These are phyloP conservation scores for Candida maltosa DNA, from an alignment of 805 yeast genomes.

Conservation along the genomic window DNA sequence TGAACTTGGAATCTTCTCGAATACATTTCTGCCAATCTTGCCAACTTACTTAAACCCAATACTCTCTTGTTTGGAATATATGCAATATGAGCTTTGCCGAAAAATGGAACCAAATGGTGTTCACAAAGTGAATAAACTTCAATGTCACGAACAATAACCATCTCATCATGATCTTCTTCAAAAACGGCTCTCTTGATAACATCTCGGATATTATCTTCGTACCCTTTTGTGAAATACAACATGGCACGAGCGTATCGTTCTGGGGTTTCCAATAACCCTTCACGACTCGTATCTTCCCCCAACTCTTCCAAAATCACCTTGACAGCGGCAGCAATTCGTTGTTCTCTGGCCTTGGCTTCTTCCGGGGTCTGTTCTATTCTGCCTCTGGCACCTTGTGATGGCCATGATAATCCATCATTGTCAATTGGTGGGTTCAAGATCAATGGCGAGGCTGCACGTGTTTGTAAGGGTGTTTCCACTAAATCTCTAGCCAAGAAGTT, in stretches of 20 bases:
- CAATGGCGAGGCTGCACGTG: slow-evolving; percentile 79
- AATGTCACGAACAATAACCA: slow-evolving; percentile 96
- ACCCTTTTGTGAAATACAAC: slow-evolving; percentile 93
- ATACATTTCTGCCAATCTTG: slow-evolving; percentile 95
- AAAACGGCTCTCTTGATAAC: slow-evolving; percentile 94
- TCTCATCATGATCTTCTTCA: slow-evolving; percentile 97
- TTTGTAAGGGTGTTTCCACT: slow-evolving; percentile 60
- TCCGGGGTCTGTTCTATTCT: slow-evolving; percentile 69
- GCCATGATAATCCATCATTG: slow-evolving; percentile 92
- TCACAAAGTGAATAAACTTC: slow-evolving; percentile 92
- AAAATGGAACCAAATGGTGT: slow-evolving; percentile 96
- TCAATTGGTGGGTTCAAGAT: slow-evolving; percentile 84
- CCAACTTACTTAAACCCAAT: slow-evolving; percentile 87
- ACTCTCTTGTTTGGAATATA: slow-evolving; percentile 94
- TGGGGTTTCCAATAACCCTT: slow-evolving; percentile 91
- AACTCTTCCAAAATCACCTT: slow-evolving; percentile 71
- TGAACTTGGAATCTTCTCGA: slow-evolving; percentile 96
- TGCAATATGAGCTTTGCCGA: slow-evolving; percentile 96
- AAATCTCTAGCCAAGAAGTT: too few species aligned
- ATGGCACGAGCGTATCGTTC: slow-evolving; percentile 95
- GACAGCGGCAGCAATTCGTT: slow-evolving; percentile 83
- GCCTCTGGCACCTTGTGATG: slow-evolving; percentile 76
- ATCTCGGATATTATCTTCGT: slow-evolving; percentile 88
- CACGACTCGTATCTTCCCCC: slow-evolving; percentile 88
- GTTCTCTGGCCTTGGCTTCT: slow-evolving; percentile 63